Evolutionary conservation across 192 early-diverging fungal genomes (phyloP), one percentile per base, ranked within the genome.

Genomic region (Entomortierella chlamydospora): DNA sequence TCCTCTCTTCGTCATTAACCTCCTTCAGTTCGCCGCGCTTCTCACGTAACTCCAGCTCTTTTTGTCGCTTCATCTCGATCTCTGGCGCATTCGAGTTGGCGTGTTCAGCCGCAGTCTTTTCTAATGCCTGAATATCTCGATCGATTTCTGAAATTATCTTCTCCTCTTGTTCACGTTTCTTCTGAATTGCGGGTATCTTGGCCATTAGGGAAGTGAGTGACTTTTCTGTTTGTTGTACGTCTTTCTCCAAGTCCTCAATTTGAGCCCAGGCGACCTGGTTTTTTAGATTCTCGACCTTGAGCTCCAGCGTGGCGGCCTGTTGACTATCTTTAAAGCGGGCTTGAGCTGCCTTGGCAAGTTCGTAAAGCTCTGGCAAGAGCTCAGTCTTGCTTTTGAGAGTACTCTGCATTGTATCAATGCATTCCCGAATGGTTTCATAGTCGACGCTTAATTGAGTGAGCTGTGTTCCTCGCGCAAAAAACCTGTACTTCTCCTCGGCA

Each of bases 381-480:
- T 92, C 84, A 45, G 81, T 85, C 52, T 93, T 95, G 41, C 81
- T 83, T 7, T 83, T 84, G 5, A 92, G 82, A 1, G 89, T 86
- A 1, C 62, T 80, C 33, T 86, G 80, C 34, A 86, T 85, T 0
- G 78, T 84, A 9, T 88, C 87, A 6, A 91, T 80, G 50, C 81
- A 83, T 47, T 90, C 85, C 18, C 88, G 85, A 13, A 95, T 82
- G 4, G 73, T 52, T 50, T 87, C 84, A 56, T 95, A 92, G 78
- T 97, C 95, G 18, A 82, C 64, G 42, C 85, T 86, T 17, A 99
- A 85, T 77, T 95, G 93, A 9, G 84, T 82, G 20, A 99, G 83
- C 73, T 93, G 93, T 1, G 96, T 97, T 52, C 96, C 97, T 54
- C 89, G 91, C 70, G 93, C 83, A 60, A 97, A 99, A 56, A 97